phyloP scores from a whole-genome alignment of 192 early-diverging fungal genomes.

The Kickxella alabastrina region DNA sequence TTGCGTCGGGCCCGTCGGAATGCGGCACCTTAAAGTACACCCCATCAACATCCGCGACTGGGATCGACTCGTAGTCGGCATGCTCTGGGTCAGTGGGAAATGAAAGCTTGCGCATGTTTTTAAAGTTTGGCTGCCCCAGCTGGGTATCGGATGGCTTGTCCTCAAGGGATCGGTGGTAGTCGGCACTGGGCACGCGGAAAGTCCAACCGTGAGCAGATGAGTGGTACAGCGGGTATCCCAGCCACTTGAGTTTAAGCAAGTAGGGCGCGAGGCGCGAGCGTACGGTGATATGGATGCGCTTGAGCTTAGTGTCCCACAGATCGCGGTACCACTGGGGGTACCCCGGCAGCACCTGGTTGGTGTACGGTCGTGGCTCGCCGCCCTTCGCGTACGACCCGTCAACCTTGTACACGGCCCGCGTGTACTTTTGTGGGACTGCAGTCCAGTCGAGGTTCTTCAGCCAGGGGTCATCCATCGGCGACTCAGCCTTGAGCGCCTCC shows the following conservation, averaged over 20 bases:
- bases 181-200: slow-evolving; percentile 60
- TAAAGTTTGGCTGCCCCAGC: slow-evolving; percentile 8
- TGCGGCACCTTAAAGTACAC: slow-evolving; percentile 80
- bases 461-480: slow-evolving; percentile 69
- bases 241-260: slow-evolving; percentile 80
- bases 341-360: slow-evolving; percentile 50
- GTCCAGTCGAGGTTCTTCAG: slow-evolving; percentile 76
- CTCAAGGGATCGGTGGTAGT: slow-evolving; percentile 26
- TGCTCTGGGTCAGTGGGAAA: slow-evolving; percentile 46
- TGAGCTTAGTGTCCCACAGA: slow-evolving; percentile 60
- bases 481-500: slow-evolving; percentile 30
- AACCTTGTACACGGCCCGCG: slow-evolving; percentile 28
- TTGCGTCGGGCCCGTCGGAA: slow-evolving; percentile 70
- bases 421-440: slow-evolving; percentile 46
- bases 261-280: slow-evolving; percentile 75
- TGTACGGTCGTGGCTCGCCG: slow-evolving; percentile 47
- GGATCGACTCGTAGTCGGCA: slow-evolving; percentile 47
- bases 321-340: slow-evolving; percentile 81
- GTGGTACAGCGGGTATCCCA: slow-evolving; percentile 73
- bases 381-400: slow-evolving; percentile 43
- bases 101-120: slow-evolving; percentile 27
- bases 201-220: slow-evolving; percentile 73
- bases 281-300: slow-evolving; percentile 62
- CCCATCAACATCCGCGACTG: slow-evolving; percentile 20
- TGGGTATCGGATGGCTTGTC: slow-evolving; percentile 3